Conservation (phyloP, 2,329 filamentous ascomycete genomes). For the Colletotrichum ledebouriae region DNA sequence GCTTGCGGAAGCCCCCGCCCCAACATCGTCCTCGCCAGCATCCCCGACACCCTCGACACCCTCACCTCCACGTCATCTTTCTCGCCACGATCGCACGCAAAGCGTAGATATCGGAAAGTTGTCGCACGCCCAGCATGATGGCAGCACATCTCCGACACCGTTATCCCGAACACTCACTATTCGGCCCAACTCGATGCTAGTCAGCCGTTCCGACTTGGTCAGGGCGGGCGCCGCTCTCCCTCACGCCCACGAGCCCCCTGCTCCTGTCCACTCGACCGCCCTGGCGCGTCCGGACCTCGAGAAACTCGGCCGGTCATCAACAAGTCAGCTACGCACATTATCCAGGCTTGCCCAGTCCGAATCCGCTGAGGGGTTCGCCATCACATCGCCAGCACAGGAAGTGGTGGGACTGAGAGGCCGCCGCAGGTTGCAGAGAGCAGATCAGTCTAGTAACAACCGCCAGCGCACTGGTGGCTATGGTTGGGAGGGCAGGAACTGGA, state of each 20-base stretch:
- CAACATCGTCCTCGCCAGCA: slow-evolving; percentile 50
- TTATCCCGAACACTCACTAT: slow-evolving; percentile 58
- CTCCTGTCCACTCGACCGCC: slow-evolving; percentile 57
- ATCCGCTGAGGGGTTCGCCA: slow-evolving; percentile 82
- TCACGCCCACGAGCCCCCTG: slow-evolving; percentile 50
- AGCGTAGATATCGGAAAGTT: slow-evolving; percentile 73
- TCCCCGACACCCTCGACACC: slow-evolving; percentile 46
- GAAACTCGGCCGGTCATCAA: slow-evolving; percentile 88
- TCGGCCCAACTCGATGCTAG: slow-evolving; percentile 73
- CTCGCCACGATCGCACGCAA: slow-evolving; percentile 69
- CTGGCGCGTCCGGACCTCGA: slow-evolving; percentile 81
- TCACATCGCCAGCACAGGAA: slow-evolving; percentile 83
- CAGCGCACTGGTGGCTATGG: slow-evolving; percentile 67
- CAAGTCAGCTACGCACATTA: slow-evolving; percentile 87
- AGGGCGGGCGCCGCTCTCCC: slow-evolving; percentile 51
- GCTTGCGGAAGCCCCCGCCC: slow-evolving; percentile 74
- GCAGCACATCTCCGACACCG: slow-evolving; percentile 57
- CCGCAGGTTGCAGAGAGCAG: slow-evolving; percentile 81
- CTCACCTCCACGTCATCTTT: slow-evolving; percentile 54
- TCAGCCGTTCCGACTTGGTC: slow-evolving; percentile 70
- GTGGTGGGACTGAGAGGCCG: slow-evolving; percentile 90
- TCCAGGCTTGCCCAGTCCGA: slow-evolving; percentile 85
- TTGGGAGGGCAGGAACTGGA: slow-evolving; percentile 93
- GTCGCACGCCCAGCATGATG: slow-evolving; percentile 61
- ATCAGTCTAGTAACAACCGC: slow-evolving; percentile 63